phyloP scores from a whole-genome alignment of 805 yeast species.

The Sugiyamaella mastotermitis region DNA sequence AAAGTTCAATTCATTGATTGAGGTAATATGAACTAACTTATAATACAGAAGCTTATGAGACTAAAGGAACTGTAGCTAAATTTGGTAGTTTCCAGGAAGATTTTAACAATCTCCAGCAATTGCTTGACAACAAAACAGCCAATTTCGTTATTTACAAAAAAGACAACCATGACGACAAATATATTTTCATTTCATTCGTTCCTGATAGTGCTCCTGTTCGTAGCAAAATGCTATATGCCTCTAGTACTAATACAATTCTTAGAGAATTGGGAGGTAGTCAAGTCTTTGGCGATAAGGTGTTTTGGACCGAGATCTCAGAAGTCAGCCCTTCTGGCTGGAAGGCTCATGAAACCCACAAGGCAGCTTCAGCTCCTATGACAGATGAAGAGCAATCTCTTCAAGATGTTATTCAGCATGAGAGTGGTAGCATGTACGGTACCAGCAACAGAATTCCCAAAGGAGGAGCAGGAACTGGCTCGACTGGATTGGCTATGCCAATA shows the following conservation, averaged over 20 bases:
- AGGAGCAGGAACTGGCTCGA: slow-evolving; percentile 14
- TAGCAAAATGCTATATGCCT: slow-evolving; percentile 89
- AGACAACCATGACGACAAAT: neutral
- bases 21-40: no score
- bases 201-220: slow-evolving; percentile 83
- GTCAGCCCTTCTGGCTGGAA: slow-evolving; percentile 45
- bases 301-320: slow-evolving; percentile 54
- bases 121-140: neutral
- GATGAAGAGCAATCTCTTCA: slow-evolving; percentile 42
- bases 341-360: slow-evolving; percentile 33
- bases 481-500: slow-evolving; percentile 17
- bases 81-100: neutral
- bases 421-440: slow-evolving; percentile 32
- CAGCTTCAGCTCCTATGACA: slow-evolving; percentile 45
- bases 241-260: slow-evolving; percentile 71
- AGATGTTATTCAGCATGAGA: slow-evolving; percentile 39
- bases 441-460: slow-evolving; percentile 16
- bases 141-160: neutral
- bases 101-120: neutral
- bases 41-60: no score
- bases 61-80: no score
- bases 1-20: no score
- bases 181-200: slow-evolving; percentile 68
- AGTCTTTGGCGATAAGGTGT: slow-evolving; percentile 43
- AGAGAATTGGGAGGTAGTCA: slow-evolving; percentile 64